A percentile compares a stretch with the other conserved stretches of the same genome.
Conservation (phyloP, 2,329 filamentous ascomycete genomes). For the Allantophomopsis cytisporea region DNA sequence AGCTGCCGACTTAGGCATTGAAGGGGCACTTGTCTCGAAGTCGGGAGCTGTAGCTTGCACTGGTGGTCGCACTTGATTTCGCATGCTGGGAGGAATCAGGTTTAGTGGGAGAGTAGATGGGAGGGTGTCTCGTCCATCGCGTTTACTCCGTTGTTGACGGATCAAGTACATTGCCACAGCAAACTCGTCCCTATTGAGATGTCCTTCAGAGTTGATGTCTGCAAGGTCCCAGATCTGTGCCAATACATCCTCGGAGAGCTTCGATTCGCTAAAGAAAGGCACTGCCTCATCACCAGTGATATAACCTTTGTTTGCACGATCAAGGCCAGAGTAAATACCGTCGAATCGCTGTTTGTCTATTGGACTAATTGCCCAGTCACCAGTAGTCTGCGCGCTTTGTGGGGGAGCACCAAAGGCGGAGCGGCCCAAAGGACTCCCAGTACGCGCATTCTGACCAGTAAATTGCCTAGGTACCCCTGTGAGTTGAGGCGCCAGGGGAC, state of each 20-base stretch:
- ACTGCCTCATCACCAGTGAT: constrained; percentile 94
- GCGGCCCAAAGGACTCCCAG: constrained; percentile 42
- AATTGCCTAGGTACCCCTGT: constrained; percentile 72
- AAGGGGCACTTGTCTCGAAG: constrained; percentile 26
- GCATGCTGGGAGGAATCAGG: constrained; percentile 77
- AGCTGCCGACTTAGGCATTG: constrained; percentile 62
- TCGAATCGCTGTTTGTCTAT: constrained; percentile 84
- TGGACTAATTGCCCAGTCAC: constrained; percentile 71
- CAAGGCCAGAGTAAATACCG: constrained; percentile 69
- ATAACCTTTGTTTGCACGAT: constrained; percentile 66
- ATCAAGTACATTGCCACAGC: constrained; percentile 97
- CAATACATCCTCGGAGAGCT: constrained; percentile 73
- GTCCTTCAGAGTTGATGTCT: constrained; percentile 83
- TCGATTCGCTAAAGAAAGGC: constrained; percentile 84
- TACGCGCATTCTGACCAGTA: constrained; percentile 48
- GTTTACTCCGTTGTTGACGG: constrained; percentile 69
- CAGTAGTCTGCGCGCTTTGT: constrained; percentile 12
- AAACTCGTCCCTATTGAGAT: constrained; percentile 79
- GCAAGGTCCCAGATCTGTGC: constrained; percentile 96
- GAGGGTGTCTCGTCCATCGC: constrained; percentile 43
- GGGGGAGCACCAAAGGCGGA: constrained; percentile 28
- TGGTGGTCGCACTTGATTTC: constrained; percentile 40
- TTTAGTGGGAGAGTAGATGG: constrained; percentile 69
- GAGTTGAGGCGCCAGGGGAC: constrained; percentile 38
- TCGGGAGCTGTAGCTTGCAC: constrained; percentile 26